Percentiles rank a stretch among this genome's conserved stretches.
These are phyloP conservation scores for Colletotrichum incanum DNA, from an alignment of 2,329 filamentous ascomycete genomes.

Conservation along the genomic window DNA sequence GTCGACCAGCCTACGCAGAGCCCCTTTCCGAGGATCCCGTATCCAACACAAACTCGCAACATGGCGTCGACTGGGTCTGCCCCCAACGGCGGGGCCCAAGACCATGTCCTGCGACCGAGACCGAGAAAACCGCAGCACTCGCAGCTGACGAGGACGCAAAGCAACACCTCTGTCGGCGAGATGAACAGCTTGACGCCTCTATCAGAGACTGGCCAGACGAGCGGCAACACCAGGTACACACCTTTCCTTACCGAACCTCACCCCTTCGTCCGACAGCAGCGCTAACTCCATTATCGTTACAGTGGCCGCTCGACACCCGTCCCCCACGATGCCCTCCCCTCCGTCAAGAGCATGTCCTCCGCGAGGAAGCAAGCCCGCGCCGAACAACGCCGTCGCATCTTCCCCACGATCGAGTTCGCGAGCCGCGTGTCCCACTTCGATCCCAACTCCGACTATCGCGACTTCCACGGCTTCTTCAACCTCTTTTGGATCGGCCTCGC, in stretches of 20 bases:
- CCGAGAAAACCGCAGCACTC: slow-evolving; percentile 66
- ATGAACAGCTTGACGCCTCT: slow-evolving; percentile 28
- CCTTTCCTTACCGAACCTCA: neutral
- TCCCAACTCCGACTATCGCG: slow-evolving; percentile 89
- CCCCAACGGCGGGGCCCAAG: slow-evolving; percentile 47
- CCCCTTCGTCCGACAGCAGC: neutral
- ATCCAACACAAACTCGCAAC: neutral
- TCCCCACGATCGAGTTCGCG: slow-evolving; percentile 93
- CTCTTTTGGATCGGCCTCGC: slow-evolving; percentile 97
- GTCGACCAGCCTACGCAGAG: neutral
- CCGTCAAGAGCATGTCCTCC: slow-evolving; percentile 86
- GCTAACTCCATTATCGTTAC: slow-evolving; percentile 25
- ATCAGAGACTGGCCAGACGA: slow-evolving; percentile 37
- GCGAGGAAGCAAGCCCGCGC: slow-evolving; percentile 88
- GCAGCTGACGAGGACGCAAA: slow-evolving; percentile 49
- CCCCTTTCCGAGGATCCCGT: neutral
- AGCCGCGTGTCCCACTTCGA: slow-evolving; percentile 96
- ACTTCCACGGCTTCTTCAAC: slow-evolving; percentile 98
- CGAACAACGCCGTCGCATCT: slow-evolving; percentile 86
- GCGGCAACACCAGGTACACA: slow-evolving; percentile 41
- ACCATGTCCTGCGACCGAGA: slow-evolving; percentile 65
- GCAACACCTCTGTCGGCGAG: slow-evolving; percentile 41
- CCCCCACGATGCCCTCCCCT: slow-evolving; percentile 92
- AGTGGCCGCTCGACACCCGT: slow-evolving; percentile 89
- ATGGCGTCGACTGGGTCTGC: slow-evolving; percentile 37